phyloP scores from a whole-genome alignment of 176 grass and related monocot species.

The Oropetium thomaeum region DNA sequence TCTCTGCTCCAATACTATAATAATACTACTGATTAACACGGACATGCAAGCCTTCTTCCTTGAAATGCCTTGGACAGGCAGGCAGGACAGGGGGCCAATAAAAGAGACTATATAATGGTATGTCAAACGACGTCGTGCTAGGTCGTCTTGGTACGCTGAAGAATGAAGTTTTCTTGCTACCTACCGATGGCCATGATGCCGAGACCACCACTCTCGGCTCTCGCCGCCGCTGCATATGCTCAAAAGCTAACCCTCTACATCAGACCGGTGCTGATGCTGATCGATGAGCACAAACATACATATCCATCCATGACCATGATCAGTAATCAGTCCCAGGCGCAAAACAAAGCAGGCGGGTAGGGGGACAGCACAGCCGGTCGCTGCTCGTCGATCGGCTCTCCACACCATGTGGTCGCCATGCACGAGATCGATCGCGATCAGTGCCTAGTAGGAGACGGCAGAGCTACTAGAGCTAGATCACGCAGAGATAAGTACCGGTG shows the following conservation, averaged over 20 bases:
- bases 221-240: background rate
- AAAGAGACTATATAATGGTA: slow-evolving; percentile 20
- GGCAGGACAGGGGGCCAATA: no score
- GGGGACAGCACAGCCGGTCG: slow-evolving; percentile 32
- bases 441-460: slow-evolving; percentile 21
- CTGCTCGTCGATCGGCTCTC: slow-evolving; percentile 24
- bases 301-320: slow-evolving; percentile 29
- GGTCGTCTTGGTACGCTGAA: background rate
- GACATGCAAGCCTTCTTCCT: no score
- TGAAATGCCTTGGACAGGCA: slow-evolving; percentile 16
- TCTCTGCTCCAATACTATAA: background rate
- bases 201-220: slow-evolving; percentile 31
- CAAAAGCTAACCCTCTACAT: slow-evolving; percentile 39
- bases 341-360: slow-evolving; percentile 16
- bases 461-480: background rate
- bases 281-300: background rate
- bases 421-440: slow-evolving; percentile 29
- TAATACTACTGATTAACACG: no score
- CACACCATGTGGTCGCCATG: slow-evolving; percentile 48
- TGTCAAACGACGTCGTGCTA: background rate
- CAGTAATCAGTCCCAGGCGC: background rate
- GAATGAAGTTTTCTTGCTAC: slow-evolving; percentile 34
- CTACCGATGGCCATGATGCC: slow-evolving; percentile 35
- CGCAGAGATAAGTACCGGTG: slow-evolving; percentile 19
- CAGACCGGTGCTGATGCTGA: background rate